Evolutionary conservation across 164 flowering plant species (phyloP), one percentile per base, ranked within the genome.

Genomic region (Berberis thunbergii): DNA sequence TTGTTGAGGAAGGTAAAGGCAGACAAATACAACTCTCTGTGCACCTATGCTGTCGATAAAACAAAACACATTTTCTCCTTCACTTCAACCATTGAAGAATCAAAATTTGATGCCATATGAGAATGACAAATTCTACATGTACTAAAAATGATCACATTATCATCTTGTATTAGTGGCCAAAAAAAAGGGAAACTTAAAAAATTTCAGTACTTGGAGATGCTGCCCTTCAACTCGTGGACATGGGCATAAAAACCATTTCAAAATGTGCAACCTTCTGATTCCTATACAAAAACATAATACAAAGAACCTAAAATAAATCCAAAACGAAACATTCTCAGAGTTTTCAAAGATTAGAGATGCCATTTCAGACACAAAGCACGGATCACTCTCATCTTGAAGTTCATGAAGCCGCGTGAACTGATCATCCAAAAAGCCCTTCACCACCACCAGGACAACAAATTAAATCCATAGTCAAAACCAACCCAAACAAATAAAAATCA

Each of bases 301-400:
- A 53, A 2, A 7, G 39, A 1, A 54, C 69, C 57, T 43, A 61
- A 44, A 59, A 7, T 2, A 12, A 13, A 45, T 26, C 26, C 26
- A 26, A 26, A 26, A 60, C 38, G 4, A 7, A 56, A 84, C 87
- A 76, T 79, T 84, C 69, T 82, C 81, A 69, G 87, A 78, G 61
- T 87, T 91, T 48, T 84, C 83, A 77, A 87, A 85, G 78, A 82
- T 85, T 61, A 87, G 88, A 61, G 84, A 67, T 13, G 85, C 89
- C 44, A 87, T 91, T 76, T 87, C 94, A 8, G 66, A 72, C 11
- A 85, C 88, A 73, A 87, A 87, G 63, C 83, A 77, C 49, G 94
- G 94, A 78, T 79, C 85, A 74, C 75, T 81, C 66, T 85, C 91
- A 75, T 87, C 94, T 81, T 87, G 87, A 57, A 87, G 79, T 43